A percentile compares a stretch with the other conserved stretches of the same genome.
phyloP scores from a whole-genome alignment of 2,329 filamentous ascomycete genomes.

The Neoascochyta sp. region DNA sequence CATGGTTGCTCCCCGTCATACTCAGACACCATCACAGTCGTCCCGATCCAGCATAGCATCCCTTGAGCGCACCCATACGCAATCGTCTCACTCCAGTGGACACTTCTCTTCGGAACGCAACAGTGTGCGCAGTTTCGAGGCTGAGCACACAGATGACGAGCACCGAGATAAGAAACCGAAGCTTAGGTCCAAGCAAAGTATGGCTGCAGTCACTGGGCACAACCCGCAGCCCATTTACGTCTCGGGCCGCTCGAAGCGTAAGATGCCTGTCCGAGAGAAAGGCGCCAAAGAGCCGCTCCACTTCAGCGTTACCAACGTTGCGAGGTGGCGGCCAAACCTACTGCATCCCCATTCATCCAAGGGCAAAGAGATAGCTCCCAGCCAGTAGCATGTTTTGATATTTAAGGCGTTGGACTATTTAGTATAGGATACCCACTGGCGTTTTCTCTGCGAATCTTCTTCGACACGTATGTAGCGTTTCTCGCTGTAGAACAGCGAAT shows the following conservation, averaged over 20 bases:
- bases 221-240: constrained; percentile 36
- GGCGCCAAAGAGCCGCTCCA: constrained; percentile 38
- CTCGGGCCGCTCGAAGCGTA: constrained; percentile 42
- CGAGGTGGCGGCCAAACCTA: constrained; percentile 33
- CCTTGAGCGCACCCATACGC: constrained; percentile 6
- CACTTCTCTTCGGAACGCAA: constrained; percentile 35
- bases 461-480: too few relatives aligned
- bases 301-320: constrained; percentile 37
- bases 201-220: constrained; percentile 26
- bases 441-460: constrained; percentile 12
- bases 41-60: constrained; percentile 17
- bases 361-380: constrained; percentile 32
- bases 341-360: constrained; percentile 35
- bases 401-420: constrained; percentile 14
- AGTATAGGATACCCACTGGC: constrained; percentile 24
- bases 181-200: constrained; percentile 36
- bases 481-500: too few relatives aligned
- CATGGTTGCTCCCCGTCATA: constrained; percentile 6
- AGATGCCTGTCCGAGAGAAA: constrained; percentile 41
- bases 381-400: constrained; percentile 7
- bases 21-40: constrained; percentile 4
- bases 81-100: constrained; percentile 14
- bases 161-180: constrained; percentile 42
- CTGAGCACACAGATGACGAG: constrained; percentile 37
- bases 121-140: constrained; percentile 37